Conservation (phyloP, 768 basidiomycete genomes). For the Phlebiopsis flavidoalba region DNA sequence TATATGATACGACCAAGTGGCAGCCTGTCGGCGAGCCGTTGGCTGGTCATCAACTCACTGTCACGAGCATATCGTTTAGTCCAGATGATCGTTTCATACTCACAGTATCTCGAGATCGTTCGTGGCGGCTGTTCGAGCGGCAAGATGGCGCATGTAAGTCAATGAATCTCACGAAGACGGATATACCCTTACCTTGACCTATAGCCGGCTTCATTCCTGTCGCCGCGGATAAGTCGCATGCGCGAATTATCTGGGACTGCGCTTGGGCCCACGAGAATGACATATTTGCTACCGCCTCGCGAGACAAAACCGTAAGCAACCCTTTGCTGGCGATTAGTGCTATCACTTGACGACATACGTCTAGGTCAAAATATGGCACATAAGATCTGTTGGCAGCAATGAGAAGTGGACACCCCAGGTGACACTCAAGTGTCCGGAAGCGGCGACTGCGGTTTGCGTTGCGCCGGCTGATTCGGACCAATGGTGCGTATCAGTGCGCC, state of each 20-base stretch:
- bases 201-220: constrained; percentile 53
- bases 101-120: constrained; percentile 86
- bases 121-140: constrained; percentile 78
- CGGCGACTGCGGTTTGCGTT: constrained; percentile 79
- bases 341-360: background rate
- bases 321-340: background rate
- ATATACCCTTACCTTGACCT: background rate
- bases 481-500: constrained; percentile 31
- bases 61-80: constrained; percentile 89
- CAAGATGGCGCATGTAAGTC: constrained; percentile 35
- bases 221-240: constrained; percentile 78
- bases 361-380: constrained; percentile 83
- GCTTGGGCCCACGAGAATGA: constrained; percentile 76
- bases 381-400: constrained; percentile 20
- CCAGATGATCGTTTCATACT: constrained; percentile 75
- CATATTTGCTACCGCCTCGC: constrained; percentile 87
- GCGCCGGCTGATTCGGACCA: constrained; percentile 31
- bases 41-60: constrained; percentile 80
- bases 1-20: constrained; percentile 72
- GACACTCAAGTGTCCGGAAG: constrained; percentile 67
- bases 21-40: constrained; percentile 68
- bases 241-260: constrained; percentile 94
- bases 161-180: background rate
- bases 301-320: constrained; percentile 84
- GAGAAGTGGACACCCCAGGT: constrained; percentile 50